A percentile compares a stretch with the other conserved stretches of the same genome.
Conservation (phyloP, 2,329 filamentous ascomycete species). For the Capronia americana region DNA sequence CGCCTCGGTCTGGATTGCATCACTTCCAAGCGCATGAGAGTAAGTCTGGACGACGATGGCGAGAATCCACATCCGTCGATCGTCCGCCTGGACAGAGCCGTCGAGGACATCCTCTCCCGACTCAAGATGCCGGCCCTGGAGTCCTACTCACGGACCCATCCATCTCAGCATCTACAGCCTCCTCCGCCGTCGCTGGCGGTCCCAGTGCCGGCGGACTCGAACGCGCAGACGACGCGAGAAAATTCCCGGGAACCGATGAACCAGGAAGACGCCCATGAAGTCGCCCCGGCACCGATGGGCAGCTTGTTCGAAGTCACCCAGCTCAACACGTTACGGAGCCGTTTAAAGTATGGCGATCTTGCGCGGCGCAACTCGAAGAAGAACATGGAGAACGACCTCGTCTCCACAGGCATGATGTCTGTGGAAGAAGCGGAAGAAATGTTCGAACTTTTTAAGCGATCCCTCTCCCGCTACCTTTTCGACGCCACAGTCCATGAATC, state of each 20-base stretch:
- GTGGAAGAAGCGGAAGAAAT: conserved; percentile 39
- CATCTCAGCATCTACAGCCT: conserved; percentile 20
- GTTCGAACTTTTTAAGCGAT: conserved; percentile 38
- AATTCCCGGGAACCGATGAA: conserved; percentile 38
- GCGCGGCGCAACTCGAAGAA: conserved; percentile 36
- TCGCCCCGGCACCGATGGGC: conserved; percentile 60
- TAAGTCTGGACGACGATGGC: conserved; percentile 38
- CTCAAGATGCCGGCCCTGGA: conserved; percentile 38
- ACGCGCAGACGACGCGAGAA: conserved; percentile 38
- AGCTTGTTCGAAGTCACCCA: conserved; percentile 63
- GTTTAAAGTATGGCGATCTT: conserved; percentile 35
- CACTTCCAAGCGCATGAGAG: conserved; percentile 37
- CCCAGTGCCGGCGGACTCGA: conserved; percentile 20
- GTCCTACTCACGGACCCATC: conserved; percentile 27
- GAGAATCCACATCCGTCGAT: conserved; percentile 36
- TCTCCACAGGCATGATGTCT: conserved; percentile 35
- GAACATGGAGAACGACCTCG: conserved; percentile 38
- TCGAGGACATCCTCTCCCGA: conserved; percentile 37
- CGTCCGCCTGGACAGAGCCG: conserved; percentile 37
- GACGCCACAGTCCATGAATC: conserved; percentile 56
- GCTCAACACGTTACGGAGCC: conserved; percentile 43
- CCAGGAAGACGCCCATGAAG: conserved; percentile 44
- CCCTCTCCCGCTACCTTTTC: conserved; percentile 39
- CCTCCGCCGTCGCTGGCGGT: background rate
- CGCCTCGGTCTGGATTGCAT: conserved; percentile 39